These are phyloP conservation scores for Nematocida parisii DNA, from an alignment of 371 early-diverging fungal genomes.

Conservation along the genomic window DNA sequence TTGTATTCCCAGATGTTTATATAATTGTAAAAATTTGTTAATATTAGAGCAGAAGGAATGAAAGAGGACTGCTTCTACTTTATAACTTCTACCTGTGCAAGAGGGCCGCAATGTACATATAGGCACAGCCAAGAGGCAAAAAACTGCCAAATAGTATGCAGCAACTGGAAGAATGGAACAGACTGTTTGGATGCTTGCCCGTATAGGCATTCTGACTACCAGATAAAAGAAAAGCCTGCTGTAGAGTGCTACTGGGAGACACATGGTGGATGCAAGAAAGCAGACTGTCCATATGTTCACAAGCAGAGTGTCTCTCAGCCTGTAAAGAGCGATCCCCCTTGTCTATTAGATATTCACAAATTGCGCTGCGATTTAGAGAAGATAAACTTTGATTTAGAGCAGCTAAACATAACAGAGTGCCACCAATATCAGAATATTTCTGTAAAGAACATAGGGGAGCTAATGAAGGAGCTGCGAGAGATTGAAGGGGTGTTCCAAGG, in stretches of 20 bases:
- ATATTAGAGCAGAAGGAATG: slow-evolving; percentile 7
- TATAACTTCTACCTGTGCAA: slow-evolving; percentile 68
- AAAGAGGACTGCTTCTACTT: slow-evolving; percentile 71
- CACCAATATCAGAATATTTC: neutral
- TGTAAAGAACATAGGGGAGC: slow-evolving; percentile 17
- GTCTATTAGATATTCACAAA: slow-evolving; percentile 21
- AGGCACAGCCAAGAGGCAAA: slow-evolving; percentile 66
- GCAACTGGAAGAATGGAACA: slow-evolving; percentile 60
- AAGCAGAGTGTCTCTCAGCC: slow-evolving; percentile 44
- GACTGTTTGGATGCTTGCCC: slow-evolving; percentile 66
- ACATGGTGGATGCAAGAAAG: slow-evolving; percentile 64
- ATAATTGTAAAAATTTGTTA: slow-evolving; percentile 14
- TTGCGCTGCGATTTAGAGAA: slow-evolving; percentile 12
- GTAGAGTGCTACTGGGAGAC: slow-evolving; percentile 69
- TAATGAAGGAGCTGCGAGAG: slow-evolving; percentile 11
- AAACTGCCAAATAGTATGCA: slow-evolving; percentile 62
- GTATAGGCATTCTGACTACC: slow-evolving; percentile 68
- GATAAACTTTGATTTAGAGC: slow-evolving; percentile 12
- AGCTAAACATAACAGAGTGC: neutral
- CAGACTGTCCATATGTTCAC: slow-evolving; percentile 67
- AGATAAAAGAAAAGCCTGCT: slow-evolving; percentile 62
- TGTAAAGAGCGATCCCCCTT: slow-evolving; percentile 39
- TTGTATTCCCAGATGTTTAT: slow-evolving; percentile 20
- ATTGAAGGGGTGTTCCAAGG: slow-evolving; percentile 12
- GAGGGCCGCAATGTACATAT: slow-evolving; percentile 61